Evolutionary conservation across 1,139 yeast species (phyloP).

Genomic region (Meyerozyma elateridarum): DNA sequence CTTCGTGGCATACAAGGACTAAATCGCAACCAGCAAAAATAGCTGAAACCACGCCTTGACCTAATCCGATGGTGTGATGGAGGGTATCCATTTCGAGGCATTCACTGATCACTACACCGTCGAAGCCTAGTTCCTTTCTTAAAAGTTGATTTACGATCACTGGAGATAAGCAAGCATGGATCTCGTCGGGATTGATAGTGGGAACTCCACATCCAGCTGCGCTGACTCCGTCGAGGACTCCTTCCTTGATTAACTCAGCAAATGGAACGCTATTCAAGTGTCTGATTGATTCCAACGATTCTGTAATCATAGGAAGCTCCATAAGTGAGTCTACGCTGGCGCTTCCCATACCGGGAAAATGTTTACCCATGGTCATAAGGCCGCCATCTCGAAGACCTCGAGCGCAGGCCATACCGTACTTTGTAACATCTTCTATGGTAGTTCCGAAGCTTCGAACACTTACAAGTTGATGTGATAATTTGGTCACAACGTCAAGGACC

Average conservation of each 20-base stretch:
- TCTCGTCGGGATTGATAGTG: constrained; percentile 54
- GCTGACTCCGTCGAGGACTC: constrained; percentile 51
- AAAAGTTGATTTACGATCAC: constrained; percentile 50
- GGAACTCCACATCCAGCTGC: constrained; percentile 74
- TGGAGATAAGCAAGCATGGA: constrained; percentile 62
- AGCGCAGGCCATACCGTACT: constrained; percentile 52
- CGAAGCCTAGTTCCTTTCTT: constrained; percentile 48
- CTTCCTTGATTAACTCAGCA: constrained; percentile 43
- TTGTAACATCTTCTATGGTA: constrained; percentile 53
- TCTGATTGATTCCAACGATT: constrained; percentile 50
- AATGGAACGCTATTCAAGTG: constrained; percentile 52
- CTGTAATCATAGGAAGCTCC: constrained; percentile 58
- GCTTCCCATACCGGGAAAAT: constrained; percentile 65
- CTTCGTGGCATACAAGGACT: constrained; percentile 59
- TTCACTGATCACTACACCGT: constrained; percentile 61
- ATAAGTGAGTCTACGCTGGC: constrained; percentile 55
- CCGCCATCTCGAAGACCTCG: constrained; percentile 56
- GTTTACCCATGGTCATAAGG: constrained; percentile 54
- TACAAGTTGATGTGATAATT: constrained; percentile 51
- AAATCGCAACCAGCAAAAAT: constrained; percentile 64
- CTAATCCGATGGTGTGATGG: constrained; percentile 58
- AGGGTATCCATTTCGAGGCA: constrained; percentile 65
- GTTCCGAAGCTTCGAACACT: constrained; percentile 64
- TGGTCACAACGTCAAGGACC: constrained; percentile 58
- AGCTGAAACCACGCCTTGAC: constrained; percentile 63